These are phyloP conservation scores for Uronychia binucleata DNA, from an alignment of 73 alveolate genomes.

Conservation along the genomic window DNA sequence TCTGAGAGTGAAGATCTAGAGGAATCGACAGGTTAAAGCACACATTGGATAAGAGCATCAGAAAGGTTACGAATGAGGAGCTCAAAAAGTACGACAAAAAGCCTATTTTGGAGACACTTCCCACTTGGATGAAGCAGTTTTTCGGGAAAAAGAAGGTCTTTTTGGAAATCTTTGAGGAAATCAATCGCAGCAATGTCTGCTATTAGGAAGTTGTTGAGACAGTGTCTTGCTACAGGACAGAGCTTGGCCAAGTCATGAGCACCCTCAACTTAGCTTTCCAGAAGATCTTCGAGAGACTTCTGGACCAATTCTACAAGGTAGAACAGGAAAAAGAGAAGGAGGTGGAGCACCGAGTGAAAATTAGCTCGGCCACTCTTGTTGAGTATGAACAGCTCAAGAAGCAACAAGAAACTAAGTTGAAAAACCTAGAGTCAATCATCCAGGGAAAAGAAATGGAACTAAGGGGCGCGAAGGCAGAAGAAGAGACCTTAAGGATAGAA, in stretches of 20 bases:
- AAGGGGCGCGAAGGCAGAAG: constrained; percentile 13
- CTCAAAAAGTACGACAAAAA: not conserved
- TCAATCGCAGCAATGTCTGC: constrained; percentile 18
- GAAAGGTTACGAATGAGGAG: not conserved
- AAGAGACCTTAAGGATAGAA: constrained; percentile 24
- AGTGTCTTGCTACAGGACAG: constrained; percentile 49
- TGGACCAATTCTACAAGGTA: constrained; percentile 28
- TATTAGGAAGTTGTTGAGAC: constrained; percentile 19
- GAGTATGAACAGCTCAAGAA: constrained; percentile 15
- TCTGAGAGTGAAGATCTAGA: too few relatives aligned
- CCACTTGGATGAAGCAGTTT: not conserved
- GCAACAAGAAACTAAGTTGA: constrained; percentile 25
- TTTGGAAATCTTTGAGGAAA: constrained; percentile 15
- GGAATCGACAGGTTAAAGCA: not conserved
- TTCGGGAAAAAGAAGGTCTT: constrained; percentile 10
- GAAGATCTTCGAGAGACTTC: constrained; percentile 23
- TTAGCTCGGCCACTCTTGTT: constrained; percentile 12
- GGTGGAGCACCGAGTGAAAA: not conserved
- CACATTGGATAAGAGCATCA: not conserved
- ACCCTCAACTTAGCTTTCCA: constrained; percentile 21
- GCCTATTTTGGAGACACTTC: not conserved
- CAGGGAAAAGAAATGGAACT: constrained; percentile 28
- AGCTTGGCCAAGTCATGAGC: constrained; percentile 22
- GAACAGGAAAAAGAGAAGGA: constrained; percentile 34
- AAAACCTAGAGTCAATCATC: constrained; percentile 1